A percentile compares a stretch with the other conserved stretches of the same genome.
phyloP scores from a whole-genome alignment of 179 eudicot species.

The Patellifolia procumbens region DNA sequence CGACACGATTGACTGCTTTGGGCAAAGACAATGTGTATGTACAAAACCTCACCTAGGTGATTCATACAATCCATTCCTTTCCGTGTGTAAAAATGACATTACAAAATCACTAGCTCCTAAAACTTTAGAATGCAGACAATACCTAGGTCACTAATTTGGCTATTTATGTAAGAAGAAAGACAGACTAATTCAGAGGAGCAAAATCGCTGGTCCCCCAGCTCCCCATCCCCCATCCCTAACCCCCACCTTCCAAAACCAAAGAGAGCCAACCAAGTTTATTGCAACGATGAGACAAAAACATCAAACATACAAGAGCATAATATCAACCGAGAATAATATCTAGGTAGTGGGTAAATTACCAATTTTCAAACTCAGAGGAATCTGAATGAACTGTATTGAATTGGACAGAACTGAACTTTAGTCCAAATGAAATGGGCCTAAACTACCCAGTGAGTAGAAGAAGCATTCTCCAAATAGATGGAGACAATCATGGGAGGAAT shows the following conservation, averaged over 20 bases:
- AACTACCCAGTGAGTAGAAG: no score
- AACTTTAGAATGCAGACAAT: background rate
- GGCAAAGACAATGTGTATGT: background rate
- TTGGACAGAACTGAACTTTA: no score
- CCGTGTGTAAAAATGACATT: background rate
- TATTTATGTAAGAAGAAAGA: background rate
- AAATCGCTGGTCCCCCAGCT: constrained; percentile 9
- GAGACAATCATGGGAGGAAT: background rate
- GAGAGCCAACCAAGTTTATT: background rate
- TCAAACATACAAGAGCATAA: background rate
- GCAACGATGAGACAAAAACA: background rate
- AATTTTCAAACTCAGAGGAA: no score
- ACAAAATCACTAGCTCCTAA: background rate
- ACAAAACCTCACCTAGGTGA: background rate
- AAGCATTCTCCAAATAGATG: constrained; percentile 13
- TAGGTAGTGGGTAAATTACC: no score
- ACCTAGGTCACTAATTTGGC: background rate
- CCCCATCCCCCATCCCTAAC: background rate
- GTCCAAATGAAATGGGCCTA: no score
- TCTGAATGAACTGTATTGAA: no score
- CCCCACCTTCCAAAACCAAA: background rate
- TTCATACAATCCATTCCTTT: no score
- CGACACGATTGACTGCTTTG: background rate
- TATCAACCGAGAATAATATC: background rate
- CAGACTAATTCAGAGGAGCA: constrained; percentile 1